Conservation (phyloP, 768 basidiomycete species). For the Piloderma croceum region DNA sequence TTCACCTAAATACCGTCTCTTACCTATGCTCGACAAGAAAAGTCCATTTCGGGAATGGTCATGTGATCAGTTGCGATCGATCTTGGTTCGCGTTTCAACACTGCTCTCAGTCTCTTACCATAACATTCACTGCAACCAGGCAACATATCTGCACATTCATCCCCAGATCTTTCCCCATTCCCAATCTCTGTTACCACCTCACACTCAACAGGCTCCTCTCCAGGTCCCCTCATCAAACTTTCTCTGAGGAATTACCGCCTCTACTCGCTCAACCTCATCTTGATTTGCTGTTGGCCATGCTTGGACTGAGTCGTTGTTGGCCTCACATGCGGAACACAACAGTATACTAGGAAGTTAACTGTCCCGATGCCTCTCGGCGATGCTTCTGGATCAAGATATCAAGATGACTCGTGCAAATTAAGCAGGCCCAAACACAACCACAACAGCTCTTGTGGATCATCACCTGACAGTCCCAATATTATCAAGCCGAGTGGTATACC, state of each 20-base stretch:
- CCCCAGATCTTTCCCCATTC: too few relatives aligned
- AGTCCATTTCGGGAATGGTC: too few relatives aligned
- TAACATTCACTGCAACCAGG: too few relatives aligned
- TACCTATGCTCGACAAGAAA: too few relatives aligned
- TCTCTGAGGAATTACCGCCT: conserved; percentile 57
- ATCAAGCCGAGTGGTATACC: conserved; percentile 21
- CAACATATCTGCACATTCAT: too few relatives aligned
- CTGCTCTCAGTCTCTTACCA: too few relatives aligned
- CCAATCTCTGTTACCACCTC: too few relatives aligned
- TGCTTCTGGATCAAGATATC: conserved; percentile 54
- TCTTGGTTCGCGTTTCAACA: too few relatives aligned
- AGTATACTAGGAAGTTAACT: conserved; percentile 75
- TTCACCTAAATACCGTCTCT: too few relatives aligned
- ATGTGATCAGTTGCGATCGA: too few relatives aligned
- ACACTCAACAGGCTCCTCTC: too few relatives aligned
- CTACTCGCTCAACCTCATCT: conserved; percentile 51
- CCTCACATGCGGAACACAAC: conserved; percentile 66
- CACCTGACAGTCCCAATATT: conserved; percentile 15
- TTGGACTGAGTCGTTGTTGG: conserved; percentile 63
- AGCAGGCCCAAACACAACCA: conserved; percentile 28
- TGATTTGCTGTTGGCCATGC: conserved; percentile 49
- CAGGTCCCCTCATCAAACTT: conserved; percentile 59
- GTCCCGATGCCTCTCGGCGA: conserved; percentile 46
- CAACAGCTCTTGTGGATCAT: conserved; percentile 23
- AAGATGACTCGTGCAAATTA: conserved; percentile 44